Percentiles rank a stretch among this genome's conserved stretches.
These are phyloP conservation scores for Aspergillus incahuasiensis DNA, from an alignment of 495 filamentous ascomycete genomes.

Conservation along the genomic window DNA sequence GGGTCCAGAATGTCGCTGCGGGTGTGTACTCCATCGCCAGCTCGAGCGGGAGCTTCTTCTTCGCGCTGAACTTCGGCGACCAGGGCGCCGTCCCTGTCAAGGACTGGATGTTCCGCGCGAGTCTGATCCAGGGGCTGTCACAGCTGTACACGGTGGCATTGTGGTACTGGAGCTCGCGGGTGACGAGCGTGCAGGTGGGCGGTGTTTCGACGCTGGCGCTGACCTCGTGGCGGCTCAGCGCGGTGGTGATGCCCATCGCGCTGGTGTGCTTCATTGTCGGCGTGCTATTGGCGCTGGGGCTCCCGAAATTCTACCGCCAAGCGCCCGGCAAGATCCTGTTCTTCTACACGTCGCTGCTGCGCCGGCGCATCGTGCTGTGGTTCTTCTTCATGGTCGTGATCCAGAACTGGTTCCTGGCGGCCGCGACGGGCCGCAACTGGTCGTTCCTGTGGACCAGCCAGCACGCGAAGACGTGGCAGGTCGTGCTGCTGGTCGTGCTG, in stretches of 20 bases:
- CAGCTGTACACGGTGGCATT: conserved; percentile 44
- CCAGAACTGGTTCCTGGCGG: conserved; percentile 45
- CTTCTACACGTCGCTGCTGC: conserved; percentile 42
- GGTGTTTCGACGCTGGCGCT: neutral
- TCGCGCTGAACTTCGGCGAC: conserved; percentile 47
- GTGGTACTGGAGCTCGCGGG: conserved; percentile 48
- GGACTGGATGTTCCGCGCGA: conserved; percentile 46
- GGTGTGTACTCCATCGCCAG: conserved; percentile 42
- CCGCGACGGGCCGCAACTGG: conserved; percentile 47
- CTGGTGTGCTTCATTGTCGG: conserved; percentile 35
- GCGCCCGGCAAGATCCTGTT: conserved; percentile 60
- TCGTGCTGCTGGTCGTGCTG: conserved; percentile 35
- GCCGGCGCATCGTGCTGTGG: conserved; percentile 44
- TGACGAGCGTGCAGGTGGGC: conserved; percentile 8
- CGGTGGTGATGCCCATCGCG: conserved; percentile 32
- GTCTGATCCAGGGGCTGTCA: conserved; percentile 45
- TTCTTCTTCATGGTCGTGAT: conserved; percentile 41
- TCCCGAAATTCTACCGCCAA: conserved; percentile 51
- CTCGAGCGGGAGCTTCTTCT: conserved; percentile 45
- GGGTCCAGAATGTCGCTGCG: conserved; percentile 13
- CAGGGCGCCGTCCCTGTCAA: conserved; percentile 44
- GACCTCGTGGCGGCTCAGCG: conserved; percentile 20
- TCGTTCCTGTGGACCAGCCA: conserved; percentile 41
- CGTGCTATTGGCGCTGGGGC: conserved; percentile 33
- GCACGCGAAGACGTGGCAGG: conserved; percentile 39